Conservation (phyloP, 2,329 filamentous ascomycete species). For the Colletotrichum liriopes region DNA sequence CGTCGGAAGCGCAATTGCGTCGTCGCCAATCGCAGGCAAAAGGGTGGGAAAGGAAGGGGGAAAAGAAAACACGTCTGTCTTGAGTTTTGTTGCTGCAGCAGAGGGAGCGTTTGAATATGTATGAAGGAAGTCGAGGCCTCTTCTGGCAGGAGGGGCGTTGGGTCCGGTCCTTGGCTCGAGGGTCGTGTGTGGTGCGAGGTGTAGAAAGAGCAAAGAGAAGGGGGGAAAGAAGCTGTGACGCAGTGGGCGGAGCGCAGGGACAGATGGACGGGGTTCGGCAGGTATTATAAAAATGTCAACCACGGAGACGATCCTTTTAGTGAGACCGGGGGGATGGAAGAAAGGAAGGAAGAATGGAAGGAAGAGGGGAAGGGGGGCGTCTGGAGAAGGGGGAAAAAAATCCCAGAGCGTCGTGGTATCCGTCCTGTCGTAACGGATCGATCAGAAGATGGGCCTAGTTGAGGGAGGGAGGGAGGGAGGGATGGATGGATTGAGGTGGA, state of each 20-base stretch:
- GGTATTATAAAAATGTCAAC: constrained; percentile 44
- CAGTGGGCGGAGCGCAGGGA: constrained; percentile 40
- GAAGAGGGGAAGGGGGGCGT: not conserved
- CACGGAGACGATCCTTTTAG: constrained; percentile 42
- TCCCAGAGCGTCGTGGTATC: constrained; percentile 13
- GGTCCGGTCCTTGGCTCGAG: constrained; percentile 21
- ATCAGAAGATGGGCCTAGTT: constrained; percentile 28
- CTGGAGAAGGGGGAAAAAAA: constrained; percentile 2
- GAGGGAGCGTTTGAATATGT: constrained; percentile 37
- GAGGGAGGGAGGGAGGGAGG: not conserved
- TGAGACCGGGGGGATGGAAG: constrained; percentile 38
- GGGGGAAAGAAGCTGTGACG: constrained; percentile 40
- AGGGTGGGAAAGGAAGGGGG: constrained; percentile 15
- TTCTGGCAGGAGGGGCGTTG: constrained; percentile 18
- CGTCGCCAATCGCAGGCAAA: constrained; percentile 31
- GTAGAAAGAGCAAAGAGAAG: constrained; percentile 29
- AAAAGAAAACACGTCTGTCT: constrained; percentile 35
- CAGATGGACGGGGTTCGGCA: constrained; percentile 41
- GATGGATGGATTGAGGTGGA: not conserved
- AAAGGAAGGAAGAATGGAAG: not conserved
- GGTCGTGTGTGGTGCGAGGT: not conserved
- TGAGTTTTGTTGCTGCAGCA: constrained; percentile 26
- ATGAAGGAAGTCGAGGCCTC: constrained; percentile 10
- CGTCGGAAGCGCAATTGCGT: constrained; percentile 1
- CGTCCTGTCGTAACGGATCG: constrained; percentile 26